phyloP scores from a whole-genome alignment of 495 filamentous ascomycete species.

The Penicillium diatomitis region DNA sequence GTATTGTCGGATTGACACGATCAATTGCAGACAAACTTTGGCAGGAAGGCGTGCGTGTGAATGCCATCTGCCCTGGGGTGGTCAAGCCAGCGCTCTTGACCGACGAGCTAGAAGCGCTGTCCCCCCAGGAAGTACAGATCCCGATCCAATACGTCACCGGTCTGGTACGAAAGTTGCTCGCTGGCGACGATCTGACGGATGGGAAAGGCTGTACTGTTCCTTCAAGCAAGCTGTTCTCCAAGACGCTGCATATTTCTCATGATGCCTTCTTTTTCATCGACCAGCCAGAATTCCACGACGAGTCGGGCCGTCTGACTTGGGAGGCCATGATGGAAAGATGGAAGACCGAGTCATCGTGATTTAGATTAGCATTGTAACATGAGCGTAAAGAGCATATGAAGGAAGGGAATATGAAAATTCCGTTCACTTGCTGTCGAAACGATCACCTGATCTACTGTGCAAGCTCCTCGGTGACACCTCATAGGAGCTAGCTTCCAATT shows the following conservation, averaged over 20 bases:
- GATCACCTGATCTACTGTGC: no score
- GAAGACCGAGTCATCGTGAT: no score
- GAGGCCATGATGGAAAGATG: no score
- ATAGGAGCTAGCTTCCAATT: no score
- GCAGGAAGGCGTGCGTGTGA: conserved; percentile 11
- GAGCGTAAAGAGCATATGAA: no score
- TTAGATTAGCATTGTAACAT: no score
- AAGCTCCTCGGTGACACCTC: no score
- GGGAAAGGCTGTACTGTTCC: background rate
- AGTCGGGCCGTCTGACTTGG: background rate
- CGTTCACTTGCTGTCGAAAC: no score
- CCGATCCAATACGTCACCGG: background rate
- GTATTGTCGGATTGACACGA: conserved; percentile 15
- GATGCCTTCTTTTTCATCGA: background rate
- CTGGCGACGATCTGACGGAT: background rate
- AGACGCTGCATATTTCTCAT: background rate
- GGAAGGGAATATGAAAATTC: no score
- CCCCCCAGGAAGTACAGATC: background rate
- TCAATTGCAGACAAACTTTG: conserved; percentile 10
- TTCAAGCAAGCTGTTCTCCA: background rate
- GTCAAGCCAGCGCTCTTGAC: background rate
- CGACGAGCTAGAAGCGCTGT: background rate
- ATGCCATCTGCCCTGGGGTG: conserved; percentile 10
- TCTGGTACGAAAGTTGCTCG: background rate
- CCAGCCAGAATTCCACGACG: conserved; percentile 25